Conservation (phyloP, 306 rosid genomes). For the Hippophae gyantsensis region DNA sequence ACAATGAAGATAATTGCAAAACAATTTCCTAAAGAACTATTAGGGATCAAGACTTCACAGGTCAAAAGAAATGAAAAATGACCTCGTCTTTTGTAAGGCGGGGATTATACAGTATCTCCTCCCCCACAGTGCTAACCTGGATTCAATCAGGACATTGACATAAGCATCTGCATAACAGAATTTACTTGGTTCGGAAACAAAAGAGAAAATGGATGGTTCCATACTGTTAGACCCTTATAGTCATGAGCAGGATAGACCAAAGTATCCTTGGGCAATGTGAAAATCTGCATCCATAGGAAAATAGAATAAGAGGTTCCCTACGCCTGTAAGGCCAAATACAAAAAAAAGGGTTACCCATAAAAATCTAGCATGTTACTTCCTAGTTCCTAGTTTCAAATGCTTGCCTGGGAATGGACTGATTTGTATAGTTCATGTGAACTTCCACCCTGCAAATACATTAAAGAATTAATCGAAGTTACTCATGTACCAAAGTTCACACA, state of each 20-base stretch:
- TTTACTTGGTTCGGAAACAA: not conserved
- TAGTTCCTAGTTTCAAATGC: slow-evolving; percentile 10
- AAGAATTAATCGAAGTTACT: not conserved
- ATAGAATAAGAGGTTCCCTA: slow-evolving; percentile 5
- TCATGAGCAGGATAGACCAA: slow-evolving; percentile 86
- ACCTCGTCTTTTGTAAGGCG: slow-evolving; percentile 81
- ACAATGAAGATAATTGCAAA: too few species aligned
- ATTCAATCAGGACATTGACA: slow-evolving; percentile 20
- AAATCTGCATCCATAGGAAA: slow-evolving; percentile 49
- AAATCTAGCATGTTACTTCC: not conserved
- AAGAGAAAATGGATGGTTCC: slow-evolving; percentile 16
- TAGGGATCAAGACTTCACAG: too few species aligned
- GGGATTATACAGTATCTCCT: slow-evolving; percentile 65
- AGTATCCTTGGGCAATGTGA: slow-evolving; percentile 72
- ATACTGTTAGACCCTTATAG: slow-evolving; percentile 85
- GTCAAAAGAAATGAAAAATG: slow-evolving; percentile 1
- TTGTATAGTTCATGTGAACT: slow-evolving; percentile 76
- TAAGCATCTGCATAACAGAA: slow-evolving; percentile 18
- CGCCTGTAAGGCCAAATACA: not conserved
- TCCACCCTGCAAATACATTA: slow-evolving; percentile 65
- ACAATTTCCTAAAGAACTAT: too few species aligned
- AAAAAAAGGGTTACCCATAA: not conserved
- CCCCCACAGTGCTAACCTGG: slow-evolving; percentile 87
- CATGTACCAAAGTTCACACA: not conserved
- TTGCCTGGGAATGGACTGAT: slow-evolving; percentile 89